Evolutionary conservation across 768 basidiomycete genomes (phyloP).

Genomic region (Termitomyces sp.): DNA sequence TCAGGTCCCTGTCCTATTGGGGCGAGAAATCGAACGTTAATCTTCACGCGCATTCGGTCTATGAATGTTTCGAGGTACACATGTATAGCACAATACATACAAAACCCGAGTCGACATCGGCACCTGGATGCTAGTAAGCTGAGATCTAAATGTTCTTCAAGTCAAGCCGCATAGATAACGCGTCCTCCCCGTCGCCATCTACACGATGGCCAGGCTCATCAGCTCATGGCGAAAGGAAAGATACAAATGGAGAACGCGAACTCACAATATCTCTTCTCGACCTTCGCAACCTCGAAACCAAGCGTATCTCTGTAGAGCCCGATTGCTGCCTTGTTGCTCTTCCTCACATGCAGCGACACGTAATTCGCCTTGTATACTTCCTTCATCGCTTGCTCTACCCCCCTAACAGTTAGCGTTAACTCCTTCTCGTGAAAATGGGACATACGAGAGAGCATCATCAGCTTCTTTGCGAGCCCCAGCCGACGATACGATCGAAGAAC

Average conservation of each 20-base stretch:
- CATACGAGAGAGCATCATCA: slow-evolving; percentile 93
- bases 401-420: neutral
- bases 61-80: neutral
- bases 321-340: slow-evolving; percentile 92
- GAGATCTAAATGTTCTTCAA: neutral
- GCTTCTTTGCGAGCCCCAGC: slow-evolving; percentile 89
- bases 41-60: too few species aligned
- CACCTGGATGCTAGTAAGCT: too few species aligned
- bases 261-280: slow-evolving; percentile 92
- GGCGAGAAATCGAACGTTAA: too few species aligned
- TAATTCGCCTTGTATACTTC: slow-evolving; percentile 80
- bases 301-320: slow-evolving; percentile 84
- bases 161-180: slow-evolving; percentile 1
- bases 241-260: slow-evolving; percentile 12
- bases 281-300: slow-evolving; percentile 81
- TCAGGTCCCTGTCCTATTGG: too few species aligned
- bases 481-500: slow-evolving; percentile 87
- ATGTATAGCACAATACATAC: neutral
- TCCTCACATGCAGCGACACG: slow-evolving; percentile 88
- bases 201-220: neutral
- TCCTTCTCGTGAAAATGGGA: slow-evolving; percentile 6
- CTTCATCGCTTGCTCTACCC: slow-evolving; percentile 85
- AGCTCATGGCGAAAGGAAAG: neutral
- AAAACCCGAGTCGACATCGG: neutral
- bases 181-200: slow-evolving; percentile 6